A percentile compares a stretch with the other conserved stretches of the same genome.
These are phyloP conservation scores for Cutaneotrichosporon mucoides DNA, from an alignment of 1,284 basidiomycete genomes.

Conservation along the genomic window DNA sequence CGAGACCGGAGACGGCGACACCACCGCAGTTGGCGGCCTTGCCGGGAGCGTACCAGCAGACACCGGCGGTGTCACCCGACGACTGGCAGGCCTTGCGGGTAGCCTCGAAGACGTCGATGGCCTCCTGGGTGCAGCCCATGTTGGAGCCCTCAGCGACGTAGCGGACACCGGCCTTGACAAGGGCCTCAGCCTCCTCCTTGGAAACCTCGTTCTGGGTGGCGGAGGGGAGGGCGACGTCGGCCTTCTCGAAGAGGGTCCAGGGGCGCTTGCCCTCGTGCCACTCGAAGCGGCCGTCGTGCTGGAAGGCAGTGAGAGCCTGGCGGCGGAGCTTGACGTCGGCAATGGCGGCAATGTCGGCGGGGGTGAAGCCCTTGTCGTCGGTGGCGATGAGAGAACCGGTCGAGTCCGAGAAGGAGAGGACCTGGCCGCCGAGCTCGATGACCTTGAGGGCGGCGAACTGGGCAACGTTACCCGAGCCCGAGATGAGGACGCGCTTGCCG, in stretches of 20 bases:
- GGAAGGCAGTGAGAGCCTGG: conserved; percentile 58
- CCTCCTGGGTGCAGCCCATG: conserved; percentile 68
- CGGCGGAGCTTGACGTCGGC: conserved; percentile 63
- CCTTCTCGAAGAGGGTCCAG: conserved; percentile 65
- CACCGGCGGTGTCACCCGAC: conserved; percentile 26
- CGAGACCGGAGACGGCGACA: conserved; percentile 59
- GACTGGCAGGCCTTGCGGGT: conserved; percentile 56
- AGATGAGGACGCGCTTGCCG: conserved; percentile 64
- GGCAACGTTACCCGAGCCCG: conserved; percentile 68
- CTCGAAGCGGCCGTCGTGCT: conserved; percentile 54
- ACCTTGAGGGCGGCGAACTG: conserved; percentile 76
- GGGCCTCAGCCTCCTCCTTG: conserved; percentile 65
- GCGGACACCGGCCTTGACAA: conserved; percentile 65
- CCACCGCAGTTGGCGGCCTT: conserved; percentile 69
- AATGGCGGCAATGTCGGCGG: conserved; percentile 58
- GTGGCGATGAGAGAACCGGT: conserved; percentile 64
- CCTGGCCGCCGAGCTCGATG: conserved; percentile 69
- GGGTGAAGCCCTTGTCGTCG: conserved; percentile 57
- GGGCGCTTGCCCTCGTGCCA: conserved; percentile 68
- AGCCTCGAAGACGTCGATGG: conserved; percentile 68
- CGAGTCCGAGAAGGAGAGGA: conserved; percentile 74
- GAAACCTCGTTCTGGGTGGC: conserved; percentile 74
- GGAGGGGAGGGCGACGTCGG: conserved; percentile 70
- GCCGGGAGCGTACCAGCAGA: conserved; percentile 67
- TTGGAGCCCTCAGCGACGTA: conserved; percentile 77